Evolutionary conservation across 305 asterid genomes (phyloP), one percentile per base, ranked within the genome.

Genomic region (Euphrasia arctica): DNA sequence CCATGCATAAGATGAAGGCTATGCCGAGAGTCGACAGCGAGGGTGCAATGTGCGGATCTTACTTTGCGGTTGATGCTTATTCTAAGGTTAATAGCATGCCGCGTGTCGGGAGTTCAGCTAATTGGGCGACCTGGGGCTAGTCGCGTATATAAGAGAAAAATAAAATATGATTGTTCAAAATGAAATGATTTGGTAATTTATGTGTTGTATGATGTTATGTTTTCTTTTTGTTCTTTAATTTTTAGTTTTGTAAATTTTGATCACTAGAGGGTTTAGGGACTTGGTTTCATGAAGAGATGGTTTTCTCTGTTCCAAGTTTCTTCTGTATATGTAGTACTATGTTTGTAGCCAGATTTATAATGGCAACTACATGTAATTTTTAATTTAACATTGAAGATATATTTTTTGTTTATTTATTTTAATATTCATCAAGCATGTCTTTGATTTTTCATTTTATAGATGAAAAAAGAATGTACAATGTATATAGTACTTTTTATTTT

Each of bases 21-120:
- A 85, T 92, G 95, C 91, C 97, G 0, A 81, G 98, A 70, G 69
- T 89, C 41, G 97, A 92, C 32, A 92, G 98, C 70, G 97, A 92
- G 69, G 98, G 98, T 42, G 77, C 79, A 2, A 87, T 92, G 88
- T 89, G 97, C 49, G 98, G 98, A 18, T 81, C 97, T 1, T 75
- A 74, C 72, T 92, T 89, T 74, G 84, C 90, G 58, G 93, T 89
- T n/a, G 98, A 92, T 71, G 74, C 75, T 0, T 80, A 77, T 58
- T 79, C 93, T n/a, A 84, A 81, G 83, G 75, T 76, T 59, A 74
- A 84, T 54, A 89, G 90, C 85, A 87, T 89, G 88, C 97, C 97
- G 5, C 75, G 98, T n/a, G 98, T 92, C 18, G 98, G 97, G 54
- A 92, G 98, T 68, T 78, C 83, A 58, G 93, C 95, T 66, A 89